Evolutionary conservation across 1,284 basidiomycete species (phyloP).

Genomic region (Hemileia vastatrix): DNA sequence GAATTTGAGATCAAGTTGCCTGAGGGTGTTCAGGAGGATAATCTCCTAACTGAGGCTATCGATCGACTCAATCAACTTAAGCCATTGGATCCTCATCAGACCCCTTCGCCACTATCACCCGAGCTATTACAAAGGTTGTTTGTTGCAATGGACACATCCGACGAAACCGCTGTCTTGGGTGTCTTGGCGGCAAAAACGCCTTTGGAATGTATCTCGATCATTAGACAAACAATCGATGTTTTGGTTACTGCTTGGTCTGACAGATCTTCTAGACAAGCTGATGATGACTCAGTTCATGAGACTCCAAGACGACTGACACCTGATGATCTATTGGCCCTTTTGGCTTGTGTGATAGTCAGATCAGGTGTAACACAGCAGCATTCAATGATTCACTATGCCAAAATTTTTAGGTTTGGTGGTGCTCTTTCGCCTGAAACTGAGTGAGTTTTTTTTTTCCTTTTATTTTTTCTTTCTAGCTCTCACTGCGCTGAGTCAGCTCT

Average conservation of each 20-base stretch:
- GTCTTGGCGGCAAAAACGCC: conserved; percentile 23
- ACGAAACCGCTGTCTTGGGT: conserved; percentile 17
- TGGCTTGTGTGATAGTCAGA: conserved; percentile 23
- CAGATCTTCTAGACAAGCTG: conserved; percentile 16
- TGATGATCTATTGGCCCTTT: conserved; percentile 20
- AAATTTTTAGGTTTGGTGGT: conserved; percentile 19
- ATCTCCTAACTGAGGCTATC: conserved; percentile 19
- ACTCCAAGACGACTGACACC: conserved; percentile 21
- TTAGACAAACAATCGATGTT: conserved; percentile 23
- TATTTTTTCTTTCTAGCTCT: neutral
- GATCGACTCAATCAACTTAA: conserved; percentile 20
- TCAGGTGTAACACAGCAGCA: conserved; percentile 23
- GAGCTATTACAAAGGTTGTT: conserved; percentile 23
- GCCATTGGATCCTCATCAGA: conserved; percentile 10
- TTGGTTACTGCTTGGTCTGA: conserved; percentile 20
- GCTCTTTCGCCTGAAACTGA: conserved; percentile 22
- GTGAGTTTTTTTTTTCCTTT: conserved; percentile 5
- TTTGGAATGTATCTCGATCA: conserved; percentile 21
- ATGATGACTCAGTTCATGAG: conserved; percentile 16
- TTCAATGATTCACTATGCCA: conserved; percentile 22
- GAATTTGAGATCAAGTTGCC: conserved; percentile 24
- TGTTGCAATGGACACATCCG: conserved; percentile 23
- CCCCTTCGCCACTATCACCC: conserved; percentile 14
- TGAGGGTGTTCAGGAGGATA: conserved; percentile 16
- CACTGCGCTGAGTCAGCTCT: neutral